A percentile compares a stretch with the other conserved stretches of the same genome.
phyloP scores from a whole-genome alignment of 2,329 filamentous ascomycete genomes.

The Neodidymelliopsis sp. region DNA sequence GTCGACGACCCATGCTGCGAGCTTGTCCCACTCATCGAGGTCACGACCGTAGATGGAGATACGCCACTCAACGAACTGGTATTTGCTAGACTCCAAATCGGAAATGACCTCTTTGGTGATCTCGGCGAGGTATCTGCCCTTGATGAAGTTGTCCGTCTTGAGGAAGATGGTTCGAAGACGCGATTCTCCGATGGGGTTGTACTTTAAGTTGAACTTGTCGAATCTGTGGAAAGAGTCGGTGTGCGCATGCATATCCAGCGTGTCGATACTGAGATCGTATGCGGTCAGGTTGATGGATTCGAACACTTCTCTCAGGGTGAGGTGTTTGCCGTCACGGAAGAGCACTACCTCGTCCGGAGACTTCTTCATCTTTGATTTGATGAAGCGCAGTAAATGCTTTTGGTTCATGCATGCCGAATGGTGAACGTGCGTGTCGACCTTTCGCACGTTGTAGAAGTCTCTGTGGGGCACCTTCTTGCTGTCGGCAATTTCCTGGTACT shows the following conservation, averaged over 20 bases:
- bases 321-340: slow-evolving; percentile 87
- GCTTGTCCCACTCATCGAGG: slow-evolving; percentile 95
- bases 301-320: slow-evolving; percentile 93
- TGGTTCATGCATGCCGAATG: slow-evolving; percentile 99
- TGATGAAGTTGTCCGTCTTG: slow-evolving; percentile 98
- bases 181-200: slow-evolving; percentile 96
- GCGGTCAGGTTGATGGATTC: slow-evolving; percentile 96
- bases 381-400: slow-evolving; percentile 96
- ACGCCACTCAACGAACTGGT: slow-evolving; percentile 99
- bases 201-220: slow-evolving; percentile 99
- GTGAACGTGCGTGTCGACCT: slow-evolving; percentile 98
- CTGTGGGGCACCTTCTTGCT: slow-evolving; percentile 97
- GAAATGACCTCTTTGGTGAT: slow-evolving; percentile 98
- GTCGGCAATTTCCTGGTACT: slow-evolving; percentile 97
- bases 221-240: slow-evolving; percentile 98
- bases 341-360: slow-evolving; percentile 92
- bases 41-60: slow-evolving; percentile 96
- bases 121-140: slow-evolving; percentile 93
- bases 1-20: slow-evolving; percentile 96
- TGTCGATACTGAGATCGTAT: slow-evolving; percentile 97
- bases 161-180: slow-evolving; percentile 96
- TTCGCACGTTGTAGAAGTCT: slow-evolving; percentile 99
- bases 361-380: slow-evolving; percentile 99
- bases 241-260: slow-evolving; percentile 98
- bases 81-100: slow-evolving; percentile 97